phyloP scores from a whole-genome alignment of 306 rosid genomes.

The Gynostemma pentaphyllum region DNA sequence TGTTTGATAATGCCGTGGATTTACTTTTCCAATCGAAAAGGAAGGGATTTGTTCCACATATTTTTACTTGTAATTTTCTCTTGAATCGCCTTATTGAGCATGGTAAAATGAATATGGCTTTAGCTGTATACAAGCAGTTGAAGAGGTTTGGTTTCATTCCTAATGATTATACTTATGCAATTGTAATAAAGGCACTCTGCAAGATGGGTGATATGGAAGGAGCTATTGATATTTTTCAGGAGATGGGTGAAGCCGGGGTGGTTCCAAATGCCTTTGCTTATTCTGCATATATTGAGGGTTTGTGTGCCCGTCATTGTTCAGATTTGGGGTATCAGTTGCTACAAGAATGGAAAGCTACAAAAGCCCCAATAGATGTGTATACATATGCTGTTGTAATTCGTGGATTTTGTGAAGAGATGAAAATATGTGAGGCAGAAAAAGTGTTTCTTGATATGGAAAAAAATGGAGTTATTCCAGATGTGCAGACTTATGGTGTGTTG shows the following conservation, averaged over 20 bases:
- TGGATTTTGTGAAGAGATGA: slow-evolving; percentile 65
- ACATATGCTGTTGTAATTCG: slow-evolving; percentile 47
- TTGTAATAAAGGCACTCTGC: slow-evolving; percentile 56
- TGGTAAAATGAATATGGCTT: slow-evolving; percentile 30
- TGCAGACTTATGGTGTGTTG: slow-evolving; percentile 34
- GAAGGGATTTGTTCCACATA: slow-evolving; percentile 44
- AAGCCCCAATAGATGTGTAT: slow-evolving; percentile 34
- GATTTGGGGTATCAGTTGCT: slow-evolving; percentile 48
- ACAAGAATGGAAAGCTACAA: slow-evolving; percentile 27
- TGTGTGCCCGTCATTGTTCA: slow-evolving; percentile 39
- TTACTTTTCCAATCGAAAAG: slow-evolving; percentile 36
- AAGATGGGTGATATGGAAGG: slow-evolving; percentile 44
- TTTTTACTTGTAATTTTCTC: slow-evolving; percentile 53
- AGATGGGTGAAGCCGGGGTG: slow-evolving; percentile 56
- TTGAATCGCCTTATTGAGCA: slow-evolving; percentile 47
- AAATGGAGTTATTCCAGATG: slow-evolving; percentile 51
- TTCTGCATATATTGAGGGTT: slow-evolving; percentile 50
- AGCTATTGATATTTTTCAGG: slow-evolving; percentile 34
- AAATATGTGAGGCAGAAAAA: slow-evolving; percentile 39
- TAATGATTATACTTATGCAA: slow-evolving; percentile 52
- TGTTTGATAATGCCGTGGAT: slow-evolving; percentile 65
- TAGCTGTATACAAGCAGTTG: slow-evolving; percentile 39
- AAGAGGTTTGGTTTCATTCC: slow-evolving; percentile 64
- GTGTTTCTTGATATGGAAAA: slow-evolving; percentile 51
- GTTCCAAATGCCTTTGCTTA: slow-evolving; percentile 36